Conservation (phyloP, 306 rosid species). For the Corylus heterophylla region DNA sequence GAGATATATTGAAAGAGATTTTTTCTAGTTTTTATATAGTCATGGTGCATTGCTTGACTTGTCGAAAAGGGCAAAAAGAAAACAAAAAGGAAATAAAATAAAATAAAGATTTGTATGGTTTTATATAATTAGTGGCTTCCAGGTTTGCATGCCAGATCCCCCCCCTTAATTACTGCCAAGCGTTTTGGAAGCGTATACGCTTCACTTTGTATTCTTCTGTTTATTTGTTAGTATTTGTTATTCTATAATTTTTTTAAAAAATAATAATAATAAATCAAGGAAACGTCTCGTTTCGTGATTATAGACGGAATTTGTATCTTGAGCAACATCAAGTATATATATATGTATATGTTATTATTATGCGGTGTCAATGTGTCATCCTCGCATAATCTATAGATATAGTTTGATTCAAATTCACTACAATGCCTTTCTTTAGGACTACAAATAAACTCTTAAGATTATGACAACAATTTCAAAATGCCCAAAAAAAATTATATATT, state of each 20-base stretch:
- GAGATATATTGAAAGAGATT: neutral
- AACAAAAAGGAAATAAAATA: neutral
- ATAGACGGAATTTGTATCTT: neutral
- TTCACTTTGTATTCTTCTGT: neutral
- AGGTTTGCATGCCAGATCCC: slow-evolving; percentile 8
- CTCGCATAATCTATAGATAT: no score
- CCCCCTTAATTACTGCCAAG: neutral
- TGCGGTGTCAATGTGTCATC: no score
- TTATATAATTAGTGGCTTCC: neutral
- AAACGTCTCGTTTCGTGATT: neutral
- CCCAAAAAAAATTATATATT: no score
- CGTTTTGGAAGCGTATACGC: slow-evolving; percentile 23
- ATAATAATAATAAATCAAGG: neutral
- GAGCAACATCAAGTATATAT: neutral
- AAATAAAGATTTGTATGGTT: neutral
- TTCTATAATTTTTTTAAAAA: no score
- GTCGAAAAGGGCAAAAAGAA: neutral
- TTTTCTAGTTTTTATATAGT: neutral
- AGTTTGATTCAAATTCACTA: no score
- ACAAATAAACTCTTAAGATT: no score
- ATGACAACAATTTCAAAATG: no score
- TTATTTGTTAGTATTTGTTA: neutral
- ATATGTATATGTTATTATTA: no score
- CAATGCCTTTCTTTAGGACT: no score
- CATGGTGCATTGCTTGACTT: neutral